A percentile compares a stretch with the other conserved stretches of the same genome.
phyloP scores from a whole-genome alignment of 129 eudicot species.

The Helichrysum umbraculigerum region DNA sequence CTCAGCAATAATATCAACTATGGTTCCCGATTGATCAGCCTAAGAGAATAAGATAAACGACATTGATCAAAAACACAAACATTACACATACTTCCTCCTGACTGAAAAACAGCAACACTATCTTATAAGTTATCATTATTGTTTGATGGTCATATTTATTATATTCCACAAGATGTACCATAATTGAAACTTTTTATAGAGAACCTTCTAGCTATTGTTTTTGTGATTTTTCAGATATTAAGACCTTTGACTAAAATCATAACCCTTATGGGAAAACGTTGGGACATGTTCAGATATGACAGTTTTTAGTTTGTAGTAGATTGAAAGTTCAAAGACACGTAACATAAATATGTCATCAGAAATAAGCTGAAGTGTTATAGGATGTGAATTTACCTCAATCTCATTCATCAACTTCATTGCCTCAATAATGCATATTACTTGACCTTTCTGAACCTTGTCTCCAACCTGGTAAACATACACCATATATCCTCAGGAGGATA shows the following conservation, averaged over 20 bases:
- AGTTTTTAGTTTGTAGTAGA: not conserved
- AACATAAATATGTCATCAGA: not conserved
- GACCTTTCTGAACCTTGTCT: slow-evolving; percentile 86
- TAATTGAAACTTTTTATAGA: not conserved
- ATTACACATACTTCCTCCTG: not conserved
- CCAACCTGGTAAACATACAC: slow-evolving; percentile 53
- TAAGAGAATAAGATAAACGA: slow-evolving; percentile 28
- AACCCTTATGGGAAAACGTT: not conserved
- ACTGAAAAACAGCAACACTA: not conserved
- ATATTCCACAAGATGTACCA: not conserved
- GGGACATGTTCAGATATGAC: not conserved
- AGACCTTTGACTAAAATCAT: not conserved
- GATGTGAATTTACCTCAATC: slow-evolving; percentile 58
- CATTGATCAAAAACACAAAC: not conserved
- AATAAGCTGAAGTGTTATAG: slow-evolving; percentile 11
- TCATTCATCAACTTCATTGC: slow-evolving; percentile 98
- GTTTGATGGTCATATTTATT: not conserved
- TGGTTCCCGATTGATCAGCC: slow-evolving; percentile 78
- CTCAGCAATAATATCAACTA: slow-evolving; percentile 62
- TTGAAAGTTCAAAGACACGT: not conserved
- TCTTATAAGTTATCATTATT: not conserved
- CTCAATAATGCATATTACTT: slow-evolving; percentile 83
- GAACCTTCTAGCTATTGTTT: not conserved
- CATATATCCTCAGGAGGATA: not conserved
- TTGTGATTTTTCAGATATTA: not conserved